These are phyloP conservation scores for Aquilaria yunnanensis DNA, from an alignment of 345 rosid genomes.

Conservation along the genomic window DNA sequence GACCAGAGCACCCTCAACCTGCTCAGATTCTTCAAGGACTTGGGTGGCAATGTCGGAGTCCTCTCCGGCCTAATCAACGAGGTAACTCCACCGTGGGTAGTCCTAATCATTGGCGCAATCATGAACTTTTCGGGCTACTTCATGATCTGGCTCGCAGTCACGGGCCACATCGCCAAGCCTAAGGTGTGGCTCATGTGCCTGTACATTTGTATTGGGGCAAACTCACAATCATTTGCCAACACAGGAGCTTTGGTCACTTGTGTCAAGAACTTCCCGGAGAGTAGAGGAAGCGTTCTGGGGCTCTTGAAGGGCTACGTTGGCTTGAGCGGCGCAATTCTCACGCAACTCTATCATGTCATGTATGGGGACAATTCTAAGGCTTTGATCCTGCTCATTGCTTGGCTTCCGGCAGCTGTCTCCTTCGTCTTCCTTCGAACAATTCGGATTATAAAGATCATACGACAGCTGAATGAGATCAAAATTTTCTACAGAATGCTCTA, in stretches of 20 bases:
- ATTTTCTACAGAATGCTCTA: conserved; percentile 39
- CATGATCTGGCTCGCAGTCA: conserved; percentile 48
- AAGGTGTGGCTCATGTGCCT: conserved; percentile 52
- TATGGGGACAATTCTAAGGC: conserved; percentile 33
- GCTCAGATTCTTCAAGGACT: conserved; percentile 45
- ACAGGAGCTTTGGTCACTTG: conserved; percentile 46
- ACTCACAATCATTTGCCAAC: conserved; percentile 50
- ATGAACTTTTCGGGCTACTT: conserved; percentile 46
- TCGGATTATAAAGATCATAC: conserved; percentile 29
- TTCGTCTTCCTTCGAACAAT: conserved; percentile 33
- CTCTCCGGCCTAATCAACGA: conserved; percentile 41
- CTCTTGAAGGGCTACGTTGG: conserved; percentile 50
- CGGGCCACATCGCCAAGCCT: conserved; percentile 29
- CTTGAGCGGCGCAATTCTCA: conserved; percentile 48
- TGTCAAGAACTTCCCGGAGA: conserved; percentile 56
- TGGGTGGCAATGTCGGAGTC: conserved; percentile 48
- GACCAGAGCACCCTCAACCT: conserved; percentile 48
- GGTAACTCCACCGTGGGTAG: conserved; percentile 45
- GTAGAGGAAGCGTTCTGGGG: conserved; percentile 46
- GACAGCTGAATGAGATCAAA: conserved; percentile 31
- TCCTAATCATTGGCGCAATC: conserved; percentile 33
- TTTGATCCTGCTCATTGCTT: conserved; percentile 42
- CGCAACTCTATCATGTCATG: conserved; percentile 42
- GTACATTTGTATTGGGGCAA: conserved; percentile 44
- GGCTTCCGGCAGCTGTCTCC: conserved; percentile 42